Percentiles rank a stretch among this genome's conserved stretches.
Evolutionary conservation across 441 rosid genomes (phyloP).

Genomic region (Arabidopsis lyrata): DNA sequence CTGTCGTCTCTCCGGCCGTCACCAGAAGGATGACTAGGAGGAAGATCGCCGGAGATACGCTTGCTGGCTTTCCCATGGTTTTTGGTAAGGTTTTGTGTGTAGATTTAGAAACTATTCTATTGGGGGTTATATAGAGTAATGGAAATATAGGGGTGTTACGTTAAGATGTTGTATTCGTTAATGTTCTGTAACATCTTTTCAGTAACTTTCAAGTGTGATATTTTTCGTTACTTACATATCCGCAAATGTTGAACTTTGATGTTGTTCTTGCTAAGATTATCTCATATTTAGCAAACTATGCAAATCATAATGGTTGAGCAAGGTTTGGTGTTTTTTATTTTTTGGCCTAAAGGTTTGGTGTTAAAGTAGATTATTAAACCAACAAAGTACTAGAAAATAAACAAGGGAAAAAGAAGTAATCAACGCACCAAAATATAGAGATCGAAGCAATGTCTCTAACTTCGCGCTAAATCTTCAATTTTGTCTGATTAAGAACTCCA

Average conservation of each 20-base stretch:
- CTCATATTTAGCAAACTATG: not conserved
- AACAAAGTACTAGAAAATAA: not conserved
- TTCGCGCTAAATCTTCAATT: conserved; percentile 29
- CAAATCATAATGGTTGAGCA: not conserved
- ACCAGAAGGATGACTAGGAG: conserved; percentile 1
- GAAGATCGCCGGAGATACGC: conserved; percentile 21
- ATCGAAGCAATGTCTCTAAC: conserved; percentile 20
- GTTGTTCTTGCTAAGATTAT: not conserved
- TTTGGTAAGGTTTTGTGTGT: not conserved
- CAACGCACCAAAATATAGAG: not conserved
- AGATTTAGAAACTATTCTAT: not conserved
- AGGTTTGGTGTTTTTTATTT: too few relatives aligned
- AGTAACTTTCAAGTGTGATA: not conserved
- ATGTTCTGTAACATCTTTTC: not conserved
- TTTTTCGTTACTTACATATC: not conserved
- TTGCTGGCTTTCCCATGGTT: conserved; percentile 16
- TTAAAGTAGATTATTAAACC: not conserved
- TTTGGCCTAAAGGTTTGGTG: not conserved
- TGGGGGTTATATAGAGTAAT: not conserved
- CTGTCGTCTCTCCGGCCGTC: conserved; percentile 1
- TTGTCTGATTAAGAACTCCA: conserved; percentile 28
- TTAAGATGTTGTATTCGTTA: not conserved
- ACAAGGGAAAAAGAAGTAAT: not conserved
- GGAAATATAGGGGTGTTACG: not conserved
- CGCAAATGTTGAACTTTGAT: not conserved